Conservation (phyloP, 768 basidiomycete genomes). For the Leccinum sublutescens region DNA sequence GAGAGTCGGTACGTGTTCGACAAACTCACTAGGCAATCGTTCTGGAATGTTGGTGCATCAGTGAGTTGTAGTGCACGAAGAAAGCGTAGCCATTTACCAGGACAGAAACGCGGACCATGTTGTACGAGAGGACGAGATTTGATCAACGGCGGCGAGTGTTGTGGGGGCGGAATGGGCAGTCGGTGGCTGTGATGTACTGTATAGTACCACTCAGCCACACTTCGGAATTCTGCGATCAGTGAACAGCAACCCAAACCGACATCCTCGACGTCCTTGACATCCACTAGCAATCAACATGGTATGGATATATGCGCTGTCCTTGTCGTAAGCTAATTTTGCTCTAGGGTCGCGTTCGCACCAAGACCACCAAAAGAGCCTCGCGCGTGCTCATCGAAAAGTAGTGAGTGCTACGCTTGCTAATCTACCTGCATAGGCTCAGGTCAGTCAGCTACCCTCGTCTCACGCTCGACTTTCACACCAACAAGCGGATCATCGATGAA, state of each 20-base stretch:
- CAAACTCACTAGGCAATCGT: conserved; percentile 57
- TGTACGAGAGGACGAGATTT: conserved; percentile 12
- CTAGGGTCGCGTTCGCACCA: conserved; percentile 99
- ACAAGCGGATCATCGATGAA: conserved; percentile 99
- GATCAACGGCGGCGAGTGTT: not conserved
- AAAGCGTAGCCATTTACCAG: conserved; percentile 42
- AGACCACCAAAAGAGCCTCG: conserved; percentile 99
- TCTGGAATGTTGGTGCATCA: conserved; percentile 22
- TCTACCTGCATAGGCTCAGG: not conserved
- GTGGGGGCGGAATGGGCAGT: not conserved
- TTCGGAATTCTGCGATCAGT: conserved; percentile 16
- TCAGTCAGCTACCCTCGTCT: conserved; percentile 88
- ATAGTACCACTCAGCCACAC: conserved; percentile 29
- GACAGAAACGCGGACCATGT: conserved; percentile 89
- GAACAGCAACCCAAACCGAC: conserved; percentile 10
- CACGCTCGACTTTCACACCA: conserved; percentile 99
- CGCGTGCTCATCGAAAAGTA: conserved; percentile 99
- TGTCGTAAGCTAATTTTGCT: conserved; percentile 7
- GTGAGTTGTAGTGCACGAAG: not conserved
- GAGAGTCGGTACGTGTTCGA: not conserved
- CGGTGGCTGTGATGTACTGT: conserved; percentile 28
- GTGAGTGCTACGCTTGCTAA: conserved; percentile 43
- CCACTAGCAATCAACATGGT: conserved; percentile 50
- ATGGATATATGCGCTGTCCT: conserved; percentile 4
- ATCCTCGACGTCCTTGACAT: conserved; percentile 25